Conservation (phyloP, 2,329 filamentous ascomycete genomes). For the Blastomyces silverae region DNA sequence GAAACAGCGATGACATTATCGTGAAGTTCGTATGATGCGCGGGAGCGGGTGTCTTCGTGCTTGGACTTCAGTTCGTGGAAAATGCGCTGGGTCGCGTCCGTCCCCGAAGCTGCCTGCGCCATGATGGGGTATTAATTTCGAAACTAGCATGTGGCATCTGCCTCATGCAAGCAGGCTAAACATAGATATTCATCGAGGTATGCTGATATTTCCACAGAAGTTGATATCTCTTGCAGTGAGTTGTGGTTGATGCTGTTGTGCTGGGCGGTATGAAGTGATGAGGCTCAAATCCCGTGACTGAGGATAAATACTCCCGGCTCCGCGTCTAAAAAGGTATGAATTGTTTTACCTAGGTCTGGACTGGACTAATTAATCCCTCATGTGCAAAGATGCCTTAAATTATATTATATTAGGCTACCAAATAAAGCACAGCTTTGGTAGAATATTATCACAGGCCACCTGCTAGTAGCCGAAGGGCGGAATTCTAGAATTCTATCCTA, state of each 20-base stretch:
- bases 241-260: neutral
- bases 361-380: no score
- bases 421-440: neutral
- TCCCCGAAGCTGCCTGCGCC: constrained; percentile 43
- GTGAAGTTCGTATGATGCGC: constrained; percentile 45
- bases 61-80: constrained; percentile 54
- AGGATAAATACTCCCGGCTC: neutral
- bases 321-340: neutral
- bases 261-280: neutral
- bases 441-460: neutral
- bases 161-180: constrained; percentile 11
- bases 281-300: constrained; percentile 11
- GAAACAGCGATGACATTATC: constrained; percentile 43
- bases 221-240: neutral
- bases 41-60: constrained; percentile 45
- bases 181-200: constrained; percentile 4
- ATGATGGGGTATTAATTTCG: constrained; percentile 29
- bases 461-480: no score
- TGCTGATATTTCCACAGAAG: neutral
- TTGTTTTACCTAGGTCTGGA: no score
- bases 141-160: neutral
- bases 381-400: no score
- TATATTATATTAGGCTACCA: no score
- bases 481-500: no score
- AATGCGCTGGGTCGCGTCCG: constrained; percentile 49